phyloP scores from a whole-genome alignment of 176 grass and related monocot genomes.

The Alloteropsis semialata region DNA sequence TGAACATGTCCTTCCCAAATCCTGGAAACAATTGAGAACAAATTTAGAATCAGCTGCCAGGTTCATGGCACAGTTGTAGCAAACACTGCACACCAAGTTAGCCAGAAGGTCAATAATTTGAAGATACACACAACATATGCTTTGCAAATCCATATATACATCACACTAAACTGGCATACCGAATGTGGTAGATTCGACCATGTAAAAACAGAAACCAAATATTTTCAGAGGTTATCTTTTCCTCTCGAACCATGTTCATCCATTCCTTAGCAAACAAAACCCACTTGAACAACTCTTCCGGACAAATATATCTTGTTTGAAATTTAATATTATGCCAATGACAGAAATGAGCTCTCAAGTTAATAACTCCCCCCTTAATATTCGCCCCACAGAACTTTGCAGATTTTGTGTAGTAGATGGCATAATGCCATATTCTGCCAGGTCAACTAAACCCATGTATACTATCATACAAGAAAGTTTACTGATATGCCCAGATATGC shows the following conservation, averaged over 20 bases:
- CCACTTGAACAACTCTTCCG: background rate
- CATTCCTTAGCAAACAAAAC: background rate
- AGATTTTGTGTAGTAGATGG: background rate
- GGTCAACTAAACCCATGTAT: background rate
- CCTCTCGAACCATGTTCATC: background rate
- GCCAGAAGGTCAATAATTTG: background rate
- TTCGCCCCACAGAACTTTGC: background rate
- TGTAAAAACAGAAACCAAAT: background rate
- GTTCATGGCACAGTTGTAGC: background rate
- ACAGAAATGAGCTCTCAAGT: background rate
- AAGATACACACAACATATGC: background rate
- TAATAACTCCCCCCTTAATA: background rate
- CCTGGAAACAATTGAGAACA: slow-evolving; percentile 38
- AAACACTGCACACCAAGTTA: background rate
- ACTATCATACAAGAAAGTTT: background rate
- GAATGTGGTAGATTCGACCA: background rate
- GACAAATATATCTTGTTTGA: background rate
- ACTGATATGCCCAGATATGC: background rate
- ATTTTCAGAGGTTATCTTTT: background rate
- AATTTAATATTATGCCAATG: background rate
- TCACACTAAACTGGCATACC: background rate
- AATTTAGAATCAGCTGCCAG: background rate
- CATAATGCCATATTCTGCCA: background rate
- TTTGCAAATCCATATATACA: background rate
- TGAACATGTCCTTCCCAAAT: slow-evolving; percentile 83